phyloP scores from a whole-genome alignment of 2,329 filamentous ascomycete genomes.

The Apiospora arundinis region DNA sequence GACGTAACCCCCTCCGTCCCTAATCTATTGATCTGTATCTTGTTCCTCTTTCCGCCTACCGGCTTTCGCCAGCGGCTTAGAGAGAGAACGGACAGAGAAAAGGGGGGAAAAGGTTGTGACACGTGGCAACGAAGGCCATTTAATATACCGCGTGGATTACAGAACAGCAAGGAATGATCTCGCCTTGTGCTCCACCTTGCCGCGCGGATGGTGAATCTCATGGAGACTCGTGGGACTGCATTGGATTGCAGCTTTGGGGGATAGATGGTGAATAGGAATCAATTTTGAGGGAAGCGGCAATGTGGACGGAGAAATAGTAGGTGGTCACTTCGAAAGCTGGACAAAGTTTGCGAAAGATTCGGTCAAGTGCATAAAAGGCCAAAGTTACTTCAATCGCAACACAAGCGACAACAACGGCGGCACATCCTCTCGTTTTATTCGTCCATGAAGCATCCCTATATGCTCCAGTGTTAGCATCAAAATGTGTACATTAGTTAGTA shows the following conservation, averaged over 20 bases:
- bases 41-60: neutral
- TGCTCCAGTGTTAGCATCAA: constrained; percentile 15
- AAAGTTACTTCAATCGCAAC: constrained; percentile 11
- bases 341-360: constrained; percentile 15
- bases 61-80: neutral
- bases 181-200: constrained; percentile 79
- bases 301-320: neutral
- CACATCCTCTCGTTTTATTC: neutral
- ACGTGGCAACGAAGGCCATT: constrained; percentile 33
- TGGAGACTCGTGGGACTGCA: constrained; percentile 21
- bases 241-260: neutral
- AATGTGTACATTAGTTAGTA: neutral
- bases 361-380: constrained; percentile 17
- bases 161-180: constrained; percentile 77
- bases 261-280: neutral
- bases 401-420: neutral
- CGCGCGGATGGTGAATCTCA: constrained; percentile 59
- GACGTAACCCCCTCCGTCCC: constrained; percentile 10
- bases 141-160: constrained; percentile 77
- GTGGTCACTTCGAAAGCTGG: neutral
- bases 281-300: too few species aligned
- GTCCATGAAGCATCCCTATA: constrained; percentile 13
- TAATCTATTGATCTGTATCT: neutral
- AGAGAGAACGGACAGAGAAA: neutral
- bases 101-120: constrained; percentile 7